Base-by-base conservation (phyloP, 768 basidiomycete genomes). In the Obba rivulosa region DNA sequence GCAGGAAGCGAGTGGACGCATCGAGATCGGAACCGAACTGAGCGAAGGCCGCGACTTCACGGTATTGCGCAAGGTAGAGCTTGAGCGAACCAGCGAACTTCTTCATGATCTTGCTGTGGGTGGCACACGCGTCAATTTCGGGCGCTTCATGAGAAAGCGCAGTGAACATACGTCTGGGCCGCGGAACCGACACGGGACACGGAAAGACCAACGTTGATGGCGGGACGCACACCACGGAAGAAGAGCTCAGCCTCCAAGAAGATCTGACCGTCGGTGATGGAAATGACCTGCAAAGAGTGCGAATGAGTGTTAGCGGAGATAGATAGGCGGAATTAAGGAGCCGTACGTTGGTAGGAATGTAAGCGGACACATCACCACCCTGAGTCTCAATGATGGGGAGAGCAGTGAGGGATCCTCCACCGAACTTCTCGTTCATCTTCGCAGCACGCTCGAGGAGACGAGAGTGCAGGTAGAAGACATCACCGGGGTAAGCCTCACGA, bases 21-120 rank as follows among this genome's bases (percentile, higher is more conserved):
- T 98, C 96, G 65, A 98, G 89, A 73, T 99, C 96, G 63, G 96
- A 99, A 82, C 96, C 96, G 78, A 99, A 99, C 69, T 98, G 96
- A 50, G 95, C 93, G 66, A 95, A 96, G 57, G 93, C 93, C 58
- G 96, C 96, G 59, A 99, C 96, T 80, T 99, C 96, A 87, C 96
- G 94, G 79, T 98, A 99, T 71, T 99, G 96, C 24, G 96, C 96
- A 58, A 99, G 91, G 83, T 99, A 99, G 41, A 99, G 83, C 77
- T 98, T 97, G 61, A 98, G 84, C 46, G 96, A 98, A 80, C 96
- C 96, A 62, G 96, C 96, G 62, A 98, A 98, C 78, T 97, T 94
- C 88, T 97, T 99, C 96, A 99, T 98, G 75, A 98, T 92, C 75
- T 94, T 92, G 59, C 85, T 89, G 55, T 57, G 45, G 46, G 36